Percentiles rank a stretch among this genome's conserved stretches.
Conservation (phyloP, 2,329 filamentous ascomycete genomes). For the Penicillium glabrum region DNA sequence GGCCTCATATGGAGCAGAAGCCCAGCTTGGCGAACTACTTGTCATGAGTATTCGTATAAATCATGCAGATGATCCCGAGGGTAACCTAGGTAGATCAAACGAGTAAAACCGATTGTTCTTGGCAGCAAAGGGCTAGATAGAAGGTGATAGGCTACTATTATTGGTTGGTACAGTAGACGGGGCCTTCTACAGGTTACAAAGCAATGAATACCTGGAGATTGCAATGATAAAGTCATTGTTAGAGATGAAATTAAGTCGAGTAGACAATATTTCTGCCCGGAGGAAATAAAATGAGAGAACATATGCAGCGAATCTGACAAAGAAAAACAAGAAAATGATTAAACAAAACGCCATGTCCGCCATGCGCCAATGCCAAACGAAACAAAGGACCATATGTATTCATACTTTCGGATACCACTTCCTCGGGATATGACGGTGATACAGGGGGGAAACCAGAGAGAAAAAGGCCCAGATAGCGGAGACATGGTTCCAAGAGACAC, state of each 20-base stretch:
- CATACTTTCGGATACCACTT: slow-evolving; percentile 11
- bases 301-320: slow-evolving; percentile 5
- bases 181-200: too few species aligned
- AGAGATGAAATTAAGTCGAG: slow-evolving; percentile 1
- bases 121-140: too few species aligned
- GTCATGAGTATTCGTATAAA: too few species aligned
- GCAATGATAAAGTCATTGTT: neutral
- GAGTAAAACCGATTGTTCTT: too few species aligned
- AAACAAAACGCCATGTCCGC: slow-evolving; percentile 16
- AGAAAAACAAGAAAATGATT: slow-evolving; percentile 1
- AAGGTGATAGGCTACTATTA: too few species aligned
- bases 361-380: slow-evolving; percentile 23
- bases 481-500: neutral
- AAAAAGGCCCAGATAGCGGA: neutral
- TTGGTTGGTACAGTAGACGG: too few species aligned
- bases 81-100: too few species aligned
- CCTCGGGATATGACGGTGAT: slow-evolving; percentile 1
- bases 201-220: neutral
- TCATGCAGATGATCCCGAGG: too few species aligned
- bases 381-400: slow-evolving; percentile 15
- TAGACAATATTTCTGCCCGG: neutral
- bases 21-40: too few species aligned
- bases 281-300: slow-evolving; percentile 1
- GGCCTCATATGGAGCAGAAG: too few species aligned
- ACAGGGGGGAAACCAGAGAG: neutral